Conservation (phyloP, 2,329 filamentous ascomycete species). For the Alternaria brassicae region DNA sequence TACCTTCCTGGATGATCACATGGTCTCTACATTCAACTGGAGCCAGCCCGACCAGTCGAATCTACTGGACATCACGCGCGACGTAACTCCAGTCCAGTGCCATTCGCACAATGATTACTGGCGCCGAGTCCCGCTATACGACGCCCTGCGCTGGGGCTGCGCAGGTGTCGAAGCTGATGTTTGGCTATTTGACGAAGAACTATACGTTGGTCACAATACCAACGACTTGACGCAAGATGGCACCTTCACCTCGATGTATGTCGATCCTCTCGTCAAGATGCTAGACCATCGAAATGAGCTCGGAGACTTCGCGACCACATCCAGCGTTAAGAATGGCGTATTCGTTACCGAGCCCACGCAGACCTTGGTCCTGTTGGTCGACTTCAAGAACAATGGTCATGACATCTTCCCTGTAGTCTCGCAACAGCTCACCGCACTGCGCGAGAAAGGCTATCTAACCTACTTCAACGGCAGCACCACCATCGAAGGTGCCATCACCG, state of each 20-base stretch:
- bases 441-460: constrained; percentile 59
- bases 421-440: constrained; percentile 56
- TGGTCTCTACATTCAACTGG: constrained; percentile 51
- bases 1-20: constrained; percentile 47
- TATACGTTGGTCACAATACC: constrained; percentile 63
- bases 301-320: constrained; percentile 39
- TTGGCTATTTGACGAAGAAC: constrained; percentile 61
- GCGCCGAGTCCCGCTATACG: constrained; percentile 62
- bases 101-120: constrained; percentile 69
- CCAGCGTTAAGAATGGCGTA: constrained; percentile 53
- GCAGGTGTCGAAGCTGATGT: constrained; percentile 65
- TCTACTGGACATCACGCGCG: constrained; percentile 59
- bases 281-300: constrained; percentile 59
- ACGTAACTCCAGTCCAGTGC: constrained; percentile 59
- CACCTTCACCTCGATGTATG: constrained; percentile 61
- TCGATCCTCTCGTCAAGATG: constrained; percentile 60
- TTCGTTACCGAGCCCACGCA: constrained; percentile 60
- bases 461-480: constrained; percentile 57
- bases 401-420: constrained; percentile 48
- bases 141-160: constrained; percentile 63
- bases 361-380: constrained; percentile 61
- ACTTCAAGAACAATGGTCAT: constrained; percentile 55
- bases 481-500: constrained; percentile 56
- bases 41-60: constrained; percentile 47
- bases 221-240: constrained; percentile 55